Percentiles rank a stretch among this genome's conserved stretches.
Evolutionary conservation across 2,329 filamentous ascomycete genomes (phyloP).

Genomic region (Colletotrichum liriopes): DNA sequence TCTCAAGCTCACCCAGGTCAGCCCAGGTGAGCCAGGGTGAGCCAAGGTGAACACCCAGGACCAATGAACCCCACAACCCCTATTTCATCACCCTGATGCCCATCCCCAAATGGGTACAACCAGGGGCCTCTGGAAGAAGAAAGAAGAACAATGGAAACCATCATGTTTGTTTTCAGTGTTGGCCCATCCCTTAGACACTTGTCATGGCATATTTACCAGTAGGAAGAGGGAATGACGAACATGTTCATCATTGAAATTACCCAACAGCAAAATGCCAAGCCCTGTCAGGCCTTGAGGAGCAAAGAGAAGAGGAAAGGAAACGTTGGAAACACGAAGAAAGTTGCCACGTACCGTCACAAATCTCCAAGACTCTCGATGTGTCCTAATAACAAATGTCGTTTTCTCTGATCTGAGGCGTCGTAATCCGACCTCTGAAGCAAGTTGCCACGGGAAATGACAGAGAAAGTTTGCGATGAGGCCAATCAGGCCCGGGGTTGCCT

Average conservation of each 20-base stretch:
- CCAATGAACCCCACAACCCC: background rate
- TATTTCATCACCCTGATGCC: background rate
- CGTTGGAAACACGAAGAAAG: background rate
- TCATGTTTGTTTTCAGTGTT: background rate
- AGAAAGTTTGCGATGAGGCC: background rate
- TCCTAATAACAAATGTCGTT: background rate
- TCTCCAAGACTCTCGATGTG: background rate
- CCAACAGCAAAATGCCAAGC: no score
- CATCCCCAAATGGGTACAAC: background rate
- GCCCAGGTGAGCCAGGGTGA: conserved; percentile 18
- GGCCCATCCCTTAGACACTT: conserved; percentile 3
- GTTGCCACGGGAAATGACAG: no score
- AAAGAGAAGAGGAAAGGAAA: no score
- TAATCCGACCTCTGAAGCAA: background rate
- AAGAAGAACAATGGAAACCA: background rate
- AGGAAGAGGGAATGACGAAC: background rate
- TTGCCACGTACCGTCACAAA: background rate
- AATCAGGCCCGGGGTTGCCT: background rate
- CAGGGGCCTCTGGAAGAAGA: background rate
- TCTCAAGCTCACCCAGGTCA: conserved; percentile 6
- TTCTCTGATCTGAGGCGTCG: background rate
- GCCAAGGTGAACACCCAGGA: background rate
- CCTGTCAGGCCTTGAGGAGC: no score
- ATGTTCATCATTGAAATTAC: background rate
- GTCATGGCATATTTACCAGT: background rate